Evolutionary conservation across 371 early-diverging fungal species (phyloP), one percentile per base, ranked within the genome.

Genomic region (Lichtheimia ornata): DNA sequence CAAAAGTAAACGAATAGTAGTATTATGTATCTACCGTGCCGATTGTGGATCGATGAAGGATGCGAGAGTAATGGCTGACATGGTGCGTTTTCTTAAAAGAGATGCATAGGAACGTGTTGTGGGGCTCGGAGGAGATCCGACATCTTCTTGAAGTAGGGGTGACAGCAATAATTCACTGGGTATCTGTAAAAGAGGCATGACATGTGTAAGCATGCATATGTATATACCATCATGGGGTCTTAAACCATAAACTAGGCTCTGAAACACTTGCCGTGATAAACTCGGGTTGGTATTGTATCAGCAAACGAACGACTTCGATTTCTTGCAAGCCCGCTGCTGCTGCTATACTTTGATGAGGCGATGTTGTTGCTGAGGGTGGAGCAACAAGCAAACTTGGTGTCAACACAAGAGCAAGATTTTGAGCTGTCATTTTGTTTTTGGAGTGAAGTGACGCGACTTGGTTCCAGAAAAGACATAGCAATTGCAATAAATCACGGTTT

Each of bases 381-480:
- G 62, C 53, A 63, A 94, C 95, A 15, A 97, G 76, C n/a, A 97
- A 86, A 63, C 93, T 97, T 7, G 98, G 98, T 0, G 97, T 87
- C 54, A 98, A 88, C 2, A 98, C 93, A 0, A 93, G 91, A 0
- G 97, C 96, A 56, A 98, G 69, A 65, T 97, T 98, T 43, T 83
- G 79, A 9, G 91, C 67, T 61, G 91, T 91, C 98, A 98, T 98
- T 69, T 89, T 89, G 64, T 91, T 94, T 78, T 55, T 80, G 18
- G 81, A 73, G 17, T 87, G 82, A 57, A 86, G 88, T 2, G 77
- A 71, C 0, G 91, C 84, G 9, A 97, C 96, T 77, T 92, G 87
- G 28, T 87, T 84, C 40, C 97, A 73, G 69, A 96, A 95, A 17
- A 84, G 72, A 69, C 91, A 87, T 13, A 98, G 73, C 6, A 94